phyloP scores from a whole-genome alignment of 768 basidiomycete species.

The Lactarius hengduanensis region DNA sequence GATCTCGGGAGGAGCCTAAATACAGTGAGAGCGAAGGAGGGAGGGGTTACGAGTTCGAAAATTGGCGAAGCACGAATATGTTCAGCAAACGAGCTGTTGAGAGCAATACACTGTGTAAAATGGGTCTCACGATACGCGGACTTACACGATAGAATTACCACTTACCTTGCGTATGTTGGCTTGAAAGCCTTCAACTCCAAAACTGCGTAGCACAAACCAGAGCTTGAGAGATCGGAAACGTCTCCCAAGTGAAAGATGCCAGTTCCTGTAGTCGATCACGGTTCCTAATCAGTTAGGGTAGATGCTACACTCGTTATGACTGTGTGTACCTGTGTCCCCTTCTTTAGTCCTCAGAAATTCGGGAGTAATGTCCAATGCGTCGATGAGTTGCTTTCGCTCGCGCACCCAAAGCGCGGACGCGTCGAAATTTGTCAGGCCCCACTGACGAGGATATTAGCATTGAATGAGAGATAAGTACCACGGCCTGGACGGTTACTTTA shows the following conservation, averaged over 20 bases:
- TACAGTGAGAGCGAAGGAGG: slow-evolving; percentile 71
- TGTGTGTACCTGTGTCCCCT: slow-evolving; percentile 62
- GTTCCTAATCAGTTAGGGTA: slow-evolving; percentile 44
- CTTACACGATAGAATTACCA: slow-evolving; percentile 2
- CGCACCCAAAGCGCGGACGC: slow-evolving; percentile 79
- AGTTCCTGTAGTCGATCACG: slow-evolving; percentile 86
- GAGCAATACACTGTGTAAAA: slow-evolving; percentile 53
- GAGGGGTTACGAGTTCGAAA: slow-evolving; percentile 65
- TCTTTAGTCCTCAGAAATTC: slow-evolving; percentile 78
- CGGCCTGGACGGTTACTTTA: slow-evolving; percentile 50
- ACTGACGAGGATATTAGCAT: slow-evolving; percentile 42
- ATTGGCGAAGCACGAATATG: slow-evolving; percentile 50
- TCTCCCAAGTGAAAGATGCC: slow-evolving; percentile 81
- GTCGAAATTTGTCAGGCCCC: slow-evolving; percentile 90
- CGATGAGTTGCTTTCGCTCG: slow-evolving; percentile 66
- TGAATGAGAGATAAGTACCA: slow-evolving; percentile 1
- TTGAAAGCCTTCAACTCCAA: slow-evolving; percentile 77
- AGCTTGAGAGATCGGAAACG: slow-evolving; percentile 88
- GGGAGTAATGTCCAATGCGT: slow-evolving; percentile 85
- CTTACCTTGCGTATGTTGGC: slow-evolving; percentile 66
- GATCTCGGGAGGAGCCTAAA: slow-evolving; percentile 58
- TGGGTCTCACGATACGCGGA: slow-evolving; percentile 1
- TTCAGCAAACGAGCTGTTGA: slow-evolving; percentile 57
- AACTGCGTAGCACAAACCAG: slow-evolving; percentile 89
- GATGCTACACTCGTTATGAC: neutral